Base-by-base conservation (phyloP, 441 rosid genomes). In the Bruguiera hainesii region DNA sequence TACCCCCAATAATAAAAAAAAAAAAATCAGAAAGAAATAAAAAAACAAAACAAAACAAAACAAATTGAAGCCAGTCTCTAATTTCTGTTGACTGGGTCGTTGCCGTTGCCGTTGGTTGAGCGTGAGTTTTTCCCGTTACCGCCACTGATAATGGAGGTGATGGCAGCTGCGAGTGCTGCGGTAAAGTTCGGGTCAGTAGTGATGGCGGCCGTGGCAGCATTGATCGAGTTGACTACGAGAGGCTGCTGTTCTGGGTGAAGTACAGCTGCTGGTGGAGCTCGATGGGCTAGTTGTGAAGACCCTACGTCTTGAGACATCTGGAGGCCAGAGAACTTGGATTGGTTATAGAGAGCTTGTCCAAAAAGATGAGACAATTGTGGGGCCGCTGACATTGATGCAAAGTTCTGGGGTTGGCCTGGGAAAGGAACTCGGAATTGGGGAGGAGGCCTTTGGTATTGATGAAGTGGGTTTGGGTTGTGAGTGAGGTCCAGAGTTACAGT, bases 161-260 rank as follows among this genome's bases (percentile, higher is more conserved):
- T 84, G 61, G 93, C 98, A 13, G 98, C 95, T 0, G 92, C 95
- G 0, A 93, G 76, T 42, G 93, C 98, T 4, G 96, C 94, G 0
- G 97, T 89, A 83, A 93, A 89, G 81, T 87, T 93, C 3, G 96
- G 98, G 63, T 89, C 88, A 0, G 96, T 82, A 0, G 97, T 83
- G 69, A 93, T 85, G 71, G 91, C 98, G 0, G 98, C 97, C 0
- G 92, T 85, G 51, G 97, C 86, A 0, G 96, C 93, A 0, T 70
- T 84, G 42, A 86, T 80, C 2, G 86, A 69, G 67, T 87, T 91
- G 0, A 76, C 77, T 30, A 74, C 56, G 0, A 79, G 65, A 5
- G 81, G 56, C 8, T 68, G 71, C 26, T 63, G 83, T 7, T 66
- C 23, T 37, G 31, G 76, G 29, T 4, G 96, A 92, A 0, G 97